Base-by-base conservation (phyloP, 352 stramenopile species). In the Globisporangium takayamanum region DNA sequence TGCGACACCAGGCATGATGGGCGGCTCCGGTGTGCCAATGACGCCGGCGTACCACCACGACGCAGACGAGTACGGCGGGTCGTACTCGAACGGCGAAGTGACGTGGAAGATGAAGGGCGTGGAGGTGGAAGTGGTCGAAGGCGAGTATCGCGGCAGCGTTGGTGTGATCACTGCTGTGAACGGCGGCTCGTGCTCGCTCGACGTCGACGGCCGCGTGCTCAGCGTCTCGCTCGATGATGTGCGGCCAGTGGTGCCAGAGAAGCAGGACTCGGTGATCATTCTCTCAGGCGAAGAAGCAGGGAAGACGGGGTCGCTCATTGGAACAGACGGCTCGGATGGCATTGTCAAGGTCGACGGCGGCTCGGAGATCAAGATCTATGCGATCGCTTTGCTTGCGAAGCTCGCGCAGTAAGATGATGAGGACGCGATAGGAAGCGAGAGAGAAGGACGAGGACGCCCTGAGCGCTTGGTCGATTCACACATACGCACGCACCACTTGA, bases 361-460 rank as follows among this genome's bases (percentile, higher is more conserved):
- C 56, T 92, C 84, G 30, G 86, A 95, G 70, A 95, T 95, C 72
- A 95, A 95, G 71, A 93, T 94, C 73, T 95, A 89, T 66, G 76
- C 82, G 25, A 79, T 94, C 53, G 80, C 79, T 36, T 83, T 76
- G 59, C 68, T 95, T 56, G 86, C 84, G 15, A 95, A 95, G 74
- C 74, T 94, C 53, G 81, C 76, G 42, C 80, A 92, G 73, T 90
- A 85, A 87, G 53, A 42, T 42, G 22, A 7, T 22, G 22, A 22
- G 22, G 14, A 10, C 26, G 16, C 15, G 26, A 22, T 22, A 7
- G 36, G n/a, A 39, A 15, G 46, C 1, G 16, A 46, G 15, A 47
- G 46, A 42, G 55, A 49, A 47, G 20, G 41, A 50, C 20, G 15
- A 39, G 20, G 52, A 62, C 39, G 37, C 15, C 33, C 33, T 39